Base-by-base conservation (phyloP, 495 filamentous ascomycete genomes). In the Thermothielavioides terrestris region DNA sequence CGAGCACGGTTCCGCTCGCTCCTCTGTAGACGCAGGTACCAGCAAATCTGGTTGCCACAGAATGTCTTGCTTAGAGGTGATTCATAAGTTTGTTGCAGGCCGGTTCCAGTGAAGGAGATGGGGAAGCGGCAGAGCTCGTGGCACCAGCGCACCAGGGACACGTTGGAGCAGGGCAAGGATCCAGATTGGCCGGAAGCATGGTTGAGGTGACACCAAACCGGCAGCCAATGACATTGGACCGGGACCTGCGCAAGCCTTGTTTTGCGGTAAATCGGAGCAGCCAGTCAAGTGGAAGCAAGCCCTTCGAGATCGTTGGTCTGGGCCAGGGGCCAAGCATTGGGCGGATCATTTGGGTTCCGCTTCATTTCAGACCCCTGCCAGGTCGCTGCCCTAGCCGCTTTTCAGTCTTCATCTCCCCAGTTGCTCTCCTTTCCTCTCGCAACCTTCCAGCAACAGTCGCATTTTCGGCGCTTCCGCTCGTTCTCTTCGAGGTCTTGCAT, bases 401-500 rank as follows among this genome's bases (percentile, higher is more conserved):
- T 50, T 46, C 32, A 31, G 17, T 43, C 34, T 53, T 41, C 30
- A 44, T 43, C 40, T 52, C 32, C 49, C 39, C 28, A 9, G 15
- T 1, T 21, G 21, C 34, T 42, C 46, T 45, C 27, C 49, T 47
- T 59, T 54, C 43, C 27, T 53, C 53, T 53, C 32, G 39, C 37
- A 31, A 37, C 45, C 37, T 53, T 34, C 21, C 42, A 25, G 43
- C 45, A 32, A 42, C 53, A 55, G 50, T 50, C 63, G 56, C 59
- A 41, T n/a, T 20, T 48, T 56, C 61, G 53, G 56, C 55, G 54
- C 53, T 57, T 54, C 50, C 58, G 54, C 55, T 57, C 63, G 52
- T 52, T 64, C 63, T 36, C 62, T 64, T 55, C 30, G 61, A 64
- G 63, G 62, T 66, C 57, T 57, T 44, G 54, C 50, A 61, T 66